These are phyloP conservation scores for Metarhizium robertsii DNA, from an alignment of 2,329 filamentous ascomycete species.

Conservation along the genomic window DNA sequence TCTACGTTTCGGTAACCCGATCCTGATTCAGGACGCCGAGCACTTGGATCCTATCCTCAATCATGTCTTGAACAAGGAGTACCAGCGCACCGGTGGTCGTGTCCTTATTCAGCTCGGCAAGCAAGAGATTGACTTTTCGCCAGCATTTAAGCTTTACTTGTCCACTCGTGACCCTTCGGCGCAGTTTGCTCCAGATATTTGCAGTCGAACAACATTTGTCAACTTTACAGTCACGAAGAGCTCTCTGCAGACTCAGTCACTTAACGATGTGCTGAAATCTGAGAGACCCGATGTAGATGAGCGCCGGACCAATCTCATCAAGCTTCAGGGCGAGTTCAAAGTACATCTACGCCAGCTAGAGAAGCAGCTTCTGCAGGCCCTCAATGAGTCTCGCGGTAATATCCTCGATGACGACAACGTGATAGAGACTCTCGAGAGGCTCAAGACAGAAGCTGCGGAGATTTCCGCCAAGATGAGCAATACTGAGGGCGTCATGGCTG, in stretches of 20 bases:
- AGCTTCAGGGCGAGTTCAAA: constrained; percentile 98
- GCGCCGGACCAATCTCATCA: constrained; percentile 92
- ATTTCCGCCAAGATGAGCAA: constrained; percentile 95
- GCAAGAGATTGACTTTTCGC: constrained; percentile 98
- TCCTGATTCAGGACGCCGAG: constrained; percentile 96
- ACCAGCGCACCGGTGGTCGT: constrained; percentile 95
- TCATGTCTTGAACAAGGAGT: constrained; percentile 98
- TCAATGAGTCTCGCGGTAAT: constrained; percentile 95
- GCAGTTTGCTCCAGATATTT: constrained; percentile 90
- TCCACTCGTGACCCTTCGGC: constrained; percentile 95
- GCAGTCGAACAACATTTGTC: constrained; percentile 96
- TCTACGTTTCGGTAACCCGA: constrained; percentile 93
- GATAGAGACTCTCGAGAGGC: constrained; percentile 91
- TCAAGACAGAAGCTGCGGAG: constrained; percentile 95
- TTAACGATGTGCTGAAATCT: constrained; percentile 95
- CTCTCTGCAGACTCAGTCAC: constrained; percentile 93
- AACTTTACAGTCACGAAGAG: constrained; percentile 99
- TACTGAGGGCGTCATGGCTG: constrained; percentile 95
- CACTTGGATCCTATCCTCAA: constrained; percentile 95
- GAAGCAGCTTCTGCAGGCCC: constrained; percentile 83
- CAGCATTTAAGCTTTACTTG: constrained; percentile 88
- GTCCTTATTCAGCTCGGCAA: constrained; percentile 97
- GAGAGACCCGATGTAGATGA: constrained; percentile 97
- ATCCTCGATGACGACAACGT: constrained; percentile 98
- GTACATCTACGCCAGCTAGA: constrained; percentile 94